Percentiles rank a stretch among this genome's conserved stretches.
phyloP scores from a whole-genome alignment of 345 rosid species.

The Cardamine chenopodiifolia region DNA sequence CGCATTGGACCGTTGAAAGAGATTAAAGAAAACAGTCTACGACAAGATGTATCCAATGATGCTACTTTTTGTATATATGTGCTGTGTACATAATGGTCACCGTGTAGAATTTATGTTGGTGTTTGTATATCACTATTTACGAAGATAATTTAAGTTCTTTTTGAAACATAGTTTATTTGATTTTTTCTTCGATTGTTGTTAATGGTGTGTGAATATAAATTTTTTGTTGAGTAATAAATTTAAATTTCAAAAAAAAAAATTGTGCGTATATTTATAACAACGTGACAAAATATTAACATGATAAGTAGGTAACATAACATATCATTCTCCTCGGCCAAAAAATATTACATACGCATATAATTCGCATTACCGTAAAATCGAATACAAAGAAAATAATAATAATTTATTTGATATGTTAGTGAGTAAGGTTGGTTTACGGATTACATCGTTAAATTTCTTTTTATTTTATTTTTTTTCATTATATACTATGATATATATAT shows the following conservation, averaged over 20 bases:
- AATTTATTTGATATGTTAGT: too few species aligned
- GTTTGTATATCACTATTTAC: background rate
- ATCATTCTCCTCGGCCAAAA: background rate
- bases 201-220: background rate
- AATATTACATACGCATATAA: too few species aligned
- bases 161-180: background rate
- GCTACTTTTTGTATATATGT: background rate
- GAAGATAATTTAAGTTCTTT: background rate
- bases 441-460: too few species aligned
- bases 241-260: too few species aligned
- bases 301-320: background rate
- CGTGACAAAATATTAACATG: too few species aligned
- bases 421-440: too few species aligned
- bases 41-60: background rate
- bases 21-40: background rate
- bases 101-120: background rate
- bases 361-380: too few species aligned
- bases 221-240: too few species aligned
- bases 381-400: too few species aligned
- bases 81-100: background rate
- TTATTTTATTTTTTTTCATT: too few species aligned
- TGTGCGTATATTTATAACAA: too few species aligned
- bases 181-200: background rate
- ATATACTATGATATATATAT: too few species aligned
- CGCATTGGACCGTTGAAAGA: slow-evolving; percentile 74